Base-by-base conservation (phyloP, 129 eudicot species). In the Chrysanthemum seticuspe region DNA sequence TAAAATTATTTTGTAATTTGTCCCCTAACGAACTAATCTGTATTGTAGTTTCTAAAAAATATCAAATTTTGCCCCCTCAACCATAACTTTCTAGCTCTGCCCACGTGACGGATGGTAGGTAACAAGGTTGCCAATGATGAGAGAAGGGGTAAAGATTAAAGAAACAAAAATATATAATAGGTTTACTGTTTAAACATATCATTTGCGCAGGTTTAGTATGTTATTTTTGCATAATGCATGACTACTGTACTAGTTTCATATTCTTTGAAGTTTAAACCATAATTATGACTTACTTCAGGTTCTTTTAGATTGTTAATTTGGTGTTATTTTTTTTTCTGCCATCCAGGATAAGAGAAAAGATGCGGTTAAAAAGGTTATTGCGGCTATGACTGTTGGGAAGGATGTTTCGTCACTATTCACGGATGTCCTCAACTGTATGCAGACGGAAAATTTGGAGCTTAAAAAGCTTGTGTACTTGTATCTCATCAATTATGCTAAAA, bases 321-420 rank as follows among this genome's bases (percentile, higher is more conserved):
- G 31, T 63, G 12, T 45, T 2, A 6, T 31, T 10, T 77, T 19
- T 25, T 70, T 31, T 52, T 62, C 51, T 55, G 63, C 13, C 62
- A 54, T 76, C 80, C 88, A 95, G 99, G 99, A 95, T 79, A 95
- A 95, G 91, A 81, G 99, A 77, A 95, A 95, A 82, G 99, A 95
- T 91, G 99, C 99, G 36, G 99, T 95, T 50, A 95, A 95, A 73
- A 95, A 95, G 81, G 99, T 95, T 71, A 95, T 95, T 85, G 99
- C 99, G 21, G 99, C 99, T 6, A 95, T 95, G 99, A 95, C 99
- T 11, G 99, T 95, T 27, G 99, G 99, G 65, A 95, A 95, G 83
- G 99, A 95, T 72, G 99, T 95, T 14, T 95, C 99, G 25, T 95
- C 98, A 29, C 85, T 93, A 71, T 93, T 93, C 81, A 93, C 98